These are phyloP conservation scores for Vigna trinervia DNA, from an alignment of 306 rosid genomes.

Conservation along the genomic window DNA sequence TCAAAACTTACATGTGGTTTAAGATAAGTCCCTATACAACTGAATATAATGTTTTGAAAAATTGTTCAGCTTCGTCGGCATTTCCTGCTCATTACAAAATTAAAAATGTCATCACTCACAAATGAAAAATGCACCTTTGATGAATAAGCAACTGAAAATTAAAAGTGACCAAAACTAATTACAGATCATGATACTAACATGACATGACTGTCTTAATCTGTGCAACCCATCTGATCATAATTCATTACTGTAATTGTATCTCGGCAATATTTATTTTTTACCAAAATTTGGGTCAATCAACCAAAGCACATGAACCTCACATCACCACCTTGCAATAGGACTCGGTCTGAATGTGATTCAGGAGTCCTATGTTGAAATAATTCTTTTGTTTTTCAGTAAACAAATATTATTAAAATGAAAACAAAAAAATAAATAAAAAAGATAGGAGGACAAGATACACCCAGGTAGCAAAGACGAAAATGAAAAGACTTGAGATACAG, in stretches of 20 bases:
- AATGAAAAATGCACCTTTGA: background rate
- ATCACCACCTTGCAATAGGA: background rate
- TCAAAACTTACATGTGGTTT: constrained; percentile 86
- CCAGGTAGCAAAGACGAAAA: background rate
- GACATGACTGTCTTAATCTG: background rate
- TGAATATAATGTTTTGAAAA: constrained; percentile 77
- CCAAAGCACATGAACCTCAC: background rate
- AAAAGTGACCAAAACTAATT: constrained; percentile 14
- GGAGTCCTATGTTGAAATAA: background rate
- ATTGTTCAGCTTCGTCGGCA: constrained; percentile 69
- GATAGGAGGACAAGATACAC: background rate
- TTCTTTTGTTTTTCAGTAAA: background rate
- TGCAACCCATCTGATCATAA: constrained; percentile 14
- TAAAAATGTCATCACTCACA: constrained; percentile 16
- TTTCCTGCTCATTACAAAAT: constrained; percentile 63
- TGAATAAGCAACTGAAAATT: constrained; percentile 24
- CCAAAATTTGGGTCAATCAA: constrained; percentile 8
- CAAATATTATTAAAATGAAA: background rate
- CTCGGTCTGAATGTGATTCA: constrained; percentile 3
- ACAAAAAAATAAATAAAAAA: background rate
- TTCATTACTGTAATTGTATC: background rate
- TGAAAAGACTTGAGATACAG: too few species aligned
- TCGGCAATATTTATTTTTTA: background rate
- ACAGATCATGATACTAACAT: constrained; percentile 20
- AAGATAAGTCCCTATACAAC: constrained; percentile 86